These are phyloP conservation scores for Middelhovenomyces tepae DNA, from an alignment of 805 yeast genomes.

Conservation along the genomic window DNA sequence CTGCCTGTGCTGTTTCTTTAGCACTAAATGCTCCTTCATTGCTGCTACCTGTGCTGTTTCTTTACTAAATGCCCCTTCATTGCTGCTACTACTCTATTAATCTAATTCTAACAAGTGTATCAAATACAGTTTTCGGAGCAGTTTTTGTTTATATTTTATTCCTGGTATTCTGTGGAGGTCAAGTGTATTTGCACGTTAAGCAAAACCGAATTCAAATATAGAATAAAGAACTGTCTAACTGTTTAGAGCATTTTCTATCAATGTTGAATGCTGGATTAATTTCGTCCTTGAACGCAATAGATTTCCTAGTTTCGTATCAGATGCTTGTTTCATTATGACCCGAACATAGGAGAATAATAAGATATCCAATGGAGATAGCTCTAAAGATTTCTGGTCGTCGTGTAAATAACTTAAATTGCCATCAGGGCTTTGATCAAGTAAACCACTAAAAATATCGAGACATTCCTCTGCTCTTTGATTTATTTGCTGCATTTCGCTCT, in stretches of 20 bases:
- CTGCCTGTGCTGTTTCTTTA: too few species aligned
- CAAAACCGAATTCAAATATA: slow-evolving; percentile 54
- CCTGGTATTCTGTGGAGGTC: slow-evolving; percentile 86
- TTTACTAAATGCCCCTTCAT: slow-evolving; percentile 1
- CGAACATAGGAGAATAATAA: slow-evolving; percentile 18
- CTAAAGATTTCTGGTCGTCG: slow-evolving; percentile 1
- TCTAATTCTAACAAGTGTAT: too few species aligned
- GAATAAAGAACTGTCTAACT: slow-evolving; percentile 10
- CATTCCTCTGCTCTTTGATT: slow-evolving; percentile 12
- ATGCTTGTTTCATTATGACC: too few species aligned
- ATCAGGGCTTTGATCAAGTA: slow-evolving; percentile 6
- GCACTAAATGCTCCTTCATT: too few species aligned
- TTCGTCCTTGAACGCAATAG: too few species aligned
- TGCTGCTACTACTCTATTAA: too few species aligned
- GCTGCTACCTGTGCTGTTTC: slow-evolving; percentile 6
- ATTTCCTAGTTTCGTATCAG: too few species aligned
- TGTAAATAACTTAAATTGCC: not conserved
- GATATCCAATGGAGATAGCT: slow-evolving; percentile 15
- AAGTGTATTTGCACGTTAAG: slow-evolving; percentile 55
- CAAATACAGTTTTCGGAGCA: slow-evolving; percentile 83
- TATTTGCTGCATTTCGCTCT: too few species aligned
- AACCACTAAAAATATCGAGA: slow-evolving; percentile 4
- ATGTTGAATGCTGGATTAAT: too few species aligned
- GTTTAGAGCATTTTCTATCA: too few species aligned
- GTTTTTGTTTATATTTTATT: slow-evolving; percentile 72